A percentile compares a stretch with the other conserved stretches of the same genome.
phyloP scores from a whole-genome alignment of 2,329 filamentous ascomycete genomes.

The Botrytis porri region DNA sequence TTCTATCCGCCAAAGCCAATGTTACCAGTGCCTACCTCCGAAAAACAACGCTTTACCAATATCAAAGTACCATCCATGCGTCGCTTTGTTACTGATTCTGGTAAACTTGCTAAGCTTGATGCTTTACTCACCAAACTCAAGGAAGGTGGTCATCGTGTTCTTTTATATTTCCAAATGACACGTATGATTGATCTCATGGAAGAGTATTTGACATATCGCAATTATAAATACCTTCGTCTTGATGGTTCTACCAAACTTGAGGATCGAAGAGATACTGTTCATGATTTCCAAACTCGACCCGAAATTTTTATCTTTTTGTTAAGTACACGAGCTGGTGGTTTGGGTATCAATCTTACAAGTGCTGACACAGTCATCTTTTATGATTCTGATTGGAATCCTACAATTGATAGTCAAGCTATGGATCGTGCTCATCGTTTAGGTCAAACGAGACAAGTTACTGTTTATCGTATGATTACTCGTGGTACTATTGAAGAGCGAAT shows the following conservation, averaged over 20 bases:
- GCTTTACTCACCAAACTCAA: slow-evolving; percentile 85
- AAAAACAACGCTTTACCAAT: slow-evolving; percentile 82
- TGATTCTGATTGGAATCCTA: slow-evolving; percentile 99
- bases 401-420: slow-evolving; percentile 98
- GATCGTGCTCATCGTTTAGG: slow-evolving; percentile 96
- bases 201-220: slow-evolving; percentile 96
- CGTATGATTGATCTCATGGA: slow-evolving; percentile 99
- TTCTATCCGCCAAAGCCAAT: slow-evolving; percentile 62
- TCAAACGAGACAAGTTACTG: slow-evolving; percentile 92
- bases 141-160: slow-evolving; percentile 84
- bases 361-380: slow-evolving; percentile 99
- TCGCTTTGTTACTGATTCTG: slow-evolving; percentile 95
- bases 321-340: slow-evolving; percentile 91
- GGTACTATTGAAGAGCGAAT: slow-evolving; percentile 98
- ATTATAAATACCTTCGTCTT: slow-evolving; percentile 96
- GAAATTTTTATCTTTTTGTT: slow-evolving; percentile 97
- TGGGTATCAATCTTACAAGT: slow-evolving; percentile 95
- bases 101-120: slow-evolving; percentile 91
- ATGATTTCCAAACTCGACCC: slow-evolving; percentile 90
- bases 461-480: slow-evolving; percentile 94
- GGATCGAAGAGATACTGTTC: slow-evolving; percentile 91
- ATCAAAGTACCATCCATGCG: slow-evolving; percentile 95
- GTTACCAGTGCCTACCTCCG: slow-evolving; percentile 74
- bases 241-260: slow-evolving; percentile 97
- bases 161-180: slow-evolving; percentile 99